phyloP scores from a whole-genome alignment of 306 rosid genomes.

The Urtica urens region DNA sequence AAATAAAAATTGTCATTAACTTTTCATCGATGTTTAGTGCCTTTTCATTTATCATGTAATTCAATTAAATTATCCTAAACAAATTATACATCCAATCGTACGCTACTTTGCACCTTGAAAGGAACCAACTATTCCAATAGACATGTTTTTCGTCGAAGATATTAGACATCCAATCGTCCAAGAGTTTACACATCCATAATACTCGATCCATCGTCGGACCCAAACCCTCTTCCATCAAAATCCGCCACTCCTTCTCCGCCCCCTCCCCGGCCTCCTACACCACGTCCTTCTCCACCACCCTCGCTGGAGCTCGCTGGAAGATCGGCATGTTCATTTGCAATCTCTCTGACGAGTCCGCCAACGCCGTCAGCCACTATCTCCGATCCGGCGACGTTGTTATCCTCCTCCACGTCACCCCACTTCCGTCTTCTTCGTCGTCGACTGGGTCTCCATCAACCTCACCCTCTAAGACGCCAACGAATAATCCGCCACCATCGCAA shows the following conservation, averaged over 20 bases:
- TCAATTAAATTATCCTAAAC: no score
- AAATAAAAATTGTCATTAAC: no score
- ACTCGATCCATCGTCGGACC: no score
- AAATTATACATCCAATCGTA: no score
- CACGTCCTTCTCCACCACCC: conserved; percentile 63
- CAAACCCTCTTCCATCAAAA: conserved; percentile 67
- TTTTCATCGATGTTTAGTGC: no score
- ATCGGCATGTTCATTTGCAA: conserved; percentile 91
- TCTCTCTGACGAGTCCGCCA: conserved; percentile 92
- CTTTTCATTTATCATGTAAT: no score
- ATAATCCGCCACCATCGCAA: conserved; percentile 18
- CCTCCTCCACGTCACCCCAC: conserved; percentile 96
- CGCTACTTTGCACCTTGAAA: no score
- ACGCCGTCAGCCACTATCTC: conserved; percentile 80
- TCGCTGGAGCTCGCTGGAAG: conserved; percentile 91
- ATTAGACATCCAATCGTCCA: no score
- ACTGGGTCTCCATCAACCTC: conserved; percentile 87
- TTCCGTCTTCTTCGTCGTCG: conserved; percentile 87
- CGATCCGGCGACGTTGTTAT: conserved; percentile 97
- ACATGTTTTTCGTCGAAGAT: no score
- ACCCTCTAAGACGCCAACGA: conserved; percentile 41
- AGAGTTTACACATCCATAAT: no score
- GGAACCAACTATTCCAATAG: no score
- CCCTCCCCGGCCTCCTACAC: no score
- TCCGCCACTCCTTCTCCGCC: conserved; percentile 83